phyloP scores from a whole-genome alignment of 2,329 filamentous ascomycete genomes.

The Botryotinia convoluta region DNA sequence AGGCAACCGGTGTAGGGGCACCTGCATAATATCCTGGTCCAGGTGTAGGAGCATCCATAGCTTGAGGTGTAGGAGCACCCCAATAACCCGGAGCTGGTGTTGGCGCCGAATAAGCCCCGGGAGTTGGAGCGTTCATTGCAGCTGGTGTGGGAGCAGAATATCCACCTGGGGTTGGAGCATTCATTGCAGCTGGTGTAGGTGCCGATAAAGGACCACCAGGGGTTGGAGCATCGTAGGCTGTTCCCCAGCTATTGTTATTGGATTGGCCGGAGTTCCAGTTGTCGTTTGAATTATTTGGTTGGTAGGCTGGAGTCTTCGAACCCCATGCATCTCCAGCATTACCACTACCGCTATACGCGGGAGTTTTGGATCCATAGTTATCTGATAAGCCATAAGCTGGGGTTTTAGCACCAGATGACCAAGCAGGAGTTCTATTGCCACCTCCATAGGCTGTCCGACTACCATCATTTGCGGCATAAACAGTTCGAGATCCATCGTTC shows the following conservation, averaged over 20 bases:
- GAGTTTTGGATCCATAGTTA: constrained; percentile 74
- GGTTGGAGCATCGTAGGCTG: constrained; percentile 66
- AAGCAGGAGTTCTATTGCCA: constrained; percentile 70
- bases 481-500: constrained; percentile 60
- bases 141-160: constrained; percentile 49
- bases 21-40: constrained; percentile 37
- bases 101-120: constrained; percentile 52
- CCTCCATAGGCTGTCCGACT: constrained; percentile 71
- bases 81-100: constrained; percentile 60
- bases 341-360: constrained; percentile 64
- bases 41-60: constrained; percentile 51
- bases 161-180: constrained; percentile 70
- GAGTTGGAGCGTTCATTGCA: constrained; percentile 49
- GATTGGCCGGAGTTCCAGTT: constrained; percentile 31
- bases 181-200: constrained; percentile 60
- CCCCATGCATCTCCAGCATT: constrained; percentile 53
- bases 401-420: constrained; percentile 75
- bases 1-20: constrained; percentile 38
- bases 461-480: constrained; percentile 63
- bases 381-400: constrained; percentile 54
- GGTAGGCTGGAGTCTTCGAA: constrained; percentile 68
- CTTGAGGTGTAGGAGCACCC: constrained; percentile 47
- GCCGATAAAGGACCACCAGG: constrained; percentile 59
- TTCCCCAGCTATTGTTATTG: constrained; percentile 40
- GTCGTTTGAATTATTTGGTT: constrained; percentile 64